These are phyloP conservation scores for Aegilops speltoides DNA, from an alignment of 176 grass and related monocot genomes.

Conservation along the genomic window DNA sequence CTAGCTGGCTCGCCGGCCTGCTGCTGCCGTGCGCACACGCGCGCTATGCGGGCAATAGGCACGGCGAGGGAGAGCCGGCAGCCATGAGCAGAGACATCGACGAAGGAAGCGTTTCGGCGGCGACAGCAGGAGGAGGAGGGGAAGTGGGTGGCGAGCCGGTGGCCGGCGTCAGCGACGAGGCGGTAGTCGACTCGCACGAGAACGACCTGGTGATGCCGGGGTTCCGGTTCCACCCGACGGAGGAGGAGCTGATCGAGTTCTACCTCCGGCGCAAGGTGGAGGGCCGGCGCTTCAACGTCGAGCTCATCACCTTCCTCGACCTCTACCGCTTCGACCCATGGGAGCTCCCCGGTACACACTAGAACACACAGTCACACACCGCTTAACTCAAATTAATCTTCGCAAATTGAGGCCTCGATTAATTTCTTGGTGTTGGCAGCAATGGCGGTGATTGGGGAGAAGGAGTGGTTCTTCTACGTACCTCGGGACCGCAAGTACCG, in stretches of 20 bases:
- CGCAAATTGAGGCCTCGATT: background rate
- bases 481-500: conserved; percentile 91
- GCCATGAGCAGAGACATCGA: conserved; percentile 35
- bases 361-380: background rate
- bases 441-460: conserved; percentile 93
- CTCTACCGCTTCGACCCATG: conserved; percentile 91
- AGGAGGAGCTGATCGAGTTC: conserved; percentile 95
- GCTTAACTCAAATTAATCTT: background rate
- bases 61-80: conserved; percentile 7
- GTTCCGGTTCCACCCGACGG: conserved; percentile 97
- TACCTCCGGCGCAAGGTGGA: conserved; percentile 96
- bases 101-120: conserved; percentile 8
- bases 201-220: conserved; percentile 76
- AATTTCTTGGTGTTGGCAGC: conserved; percentile 30
- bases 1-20: background rate
- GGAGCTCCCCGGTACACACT: conserved; percentile 66
- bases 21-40: background rate
- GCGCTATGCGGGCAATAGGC: conserved; percentile 36
- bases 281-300: conserved; percentile 79
- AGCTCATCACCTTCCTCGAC: conserved; percentile 90
- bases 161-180: background rate
- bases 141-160: background rate
- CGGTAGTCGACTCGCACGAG: conserved; percentile 48
- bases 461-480: conserved; percentile 99
- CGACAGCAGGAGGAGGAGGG: conserved; percentile 9